Evolutionary conservation across 352 stramenopile genomes (phyloP).

Genomic region (Globisporangium nodosum): DNA sequence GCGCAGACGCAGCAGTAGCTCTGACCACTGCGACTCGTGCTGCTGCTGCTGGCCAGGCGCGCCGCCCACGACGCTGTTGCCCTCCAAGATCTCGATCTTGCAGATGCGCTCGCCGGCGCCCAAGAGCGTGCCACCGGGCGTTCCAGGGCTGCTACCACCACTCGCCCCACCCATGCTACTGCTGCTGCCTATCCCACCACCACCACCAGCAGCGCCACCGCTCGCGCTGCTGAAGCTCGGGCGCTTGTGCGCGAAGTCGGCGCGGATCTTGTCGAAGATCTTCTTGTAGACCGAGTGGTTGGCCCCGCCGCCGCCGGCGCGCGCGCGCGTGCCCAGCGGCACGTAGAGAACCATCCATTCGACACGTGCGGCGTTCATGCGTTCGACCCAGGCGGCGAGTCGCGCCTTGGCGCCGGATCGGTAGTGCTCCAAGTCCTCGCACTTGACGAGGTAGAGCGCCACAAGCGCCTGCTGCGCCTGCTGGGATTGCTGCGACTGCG

Average conservation of each 20-base stretch:
- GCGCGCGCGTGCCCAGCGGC: conserved; percentile 64
- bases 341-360: conserved; percentile 85
- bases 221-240: conserved; percentile 4
- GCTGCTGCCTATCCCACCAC: conserved; percentile 2
- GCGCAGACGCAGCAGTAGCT: conserved; percentile 55
- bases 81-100: conserved; percentile 79
- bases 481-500: conserved; percentile 5
- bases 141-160: background rate
- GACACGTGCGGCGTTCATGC: conserved; percentile 54
- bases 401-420: conserved; percentile 38
- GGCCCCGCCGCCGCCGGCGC: conserved; percentile 23
- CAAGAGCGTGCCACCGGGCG: background rate
- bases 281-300: conserved; percentile 66
- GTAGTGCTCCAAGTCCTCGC: conserved; percentile 78
- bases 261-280: conserved; percentile 66
- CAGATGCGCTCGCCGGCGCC: conserved; percentile 53
- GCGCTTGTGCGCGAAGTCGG: conserved; percentile 58
- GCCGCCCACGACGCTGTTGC: conserved; percentile 50
- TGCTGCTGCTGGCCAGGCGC: conserved; percentile 53
- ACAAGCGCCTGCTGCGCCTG: conserved; percentile 31
- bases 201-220: background rate
- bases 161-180: background rate
- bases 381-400: conserved; percentile 58
- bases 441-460: conserved; percentile 79
- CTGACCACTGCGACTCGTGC: conserved; percentile 76